Percentiles rank a stretch among this genome's conserved stretches.
These are phyloP conservation scores for Verticillium dahliae DNA, from an alignment of 2,329 filamentous ascomycete species.

Conservation along the genomic window DNA sequence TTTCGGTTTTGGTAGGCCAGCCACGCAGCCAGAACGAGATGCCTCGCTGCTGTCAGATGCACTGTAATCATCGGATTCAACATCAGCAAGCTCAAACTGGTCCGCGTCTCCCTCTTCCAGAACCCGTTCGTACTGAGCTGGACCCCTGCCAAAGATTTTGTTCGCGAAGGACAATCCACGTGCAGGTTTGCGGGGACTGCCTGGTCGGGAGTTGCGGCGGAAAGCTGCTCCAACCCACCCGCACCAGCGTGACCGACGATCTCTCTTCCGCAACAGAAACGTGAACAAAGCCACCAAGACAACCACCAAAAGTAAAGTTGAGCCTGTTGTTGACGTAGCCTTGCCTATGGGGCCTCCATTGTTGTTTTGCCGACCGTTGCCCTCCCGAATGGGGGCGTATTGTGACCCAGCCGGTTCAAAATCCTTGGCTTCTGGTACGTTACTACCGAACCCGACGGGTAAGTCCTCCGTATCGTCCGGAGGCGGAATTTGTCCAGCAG, in stretches of 20 bases:
- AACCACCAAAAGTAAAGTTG: slow-evolving; percentile 71
- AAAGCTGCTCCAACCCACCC: slow-evolving; percentile 41
- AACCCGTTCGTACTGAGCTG: slow-evolving; percentile 70
- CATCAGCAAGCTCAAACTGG: slow-evolving; percentile 71
- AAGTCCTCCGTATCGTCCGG: slow-evolving; percentile 37
- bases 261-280: slow-evolving; percentile 74
- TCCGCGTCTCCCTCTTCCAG: slow-evolving; percentile 70
- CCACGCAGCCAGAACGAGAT: slow-evolving; percentile 50
- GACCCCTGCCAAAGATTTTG: slow-evolving; percentile 59
- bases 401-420: slow-evolving; percentile 76
- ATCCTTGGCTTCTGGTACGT: slow-evolving; percentile 61
- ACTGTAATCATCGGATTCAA: slow-evolving; percentile 58
- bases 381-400: slow-evolving; percentile 31
- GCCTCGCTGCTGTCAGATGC: slow-evolving; percentile 56
- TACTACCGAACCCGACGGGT: slow-evolving; percentile 90
- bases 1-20: slow-evolving; percentile 63
- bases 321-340: slow-evolving; percentile 61
- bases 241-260: slow-evolving; percentile 59
- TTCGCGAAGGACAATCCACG: slow-evolving; percentile 46
- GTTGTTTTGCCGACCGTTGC: slow-evolving; percentile 47
- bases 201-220: slow-evolving; percentile 32
- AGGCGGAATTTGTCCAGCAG: slow-evolving; percentile 77
- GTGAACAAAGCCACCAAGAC: slow-evolving; percentile 61
- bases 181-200: slow-evolving; percentile 38
- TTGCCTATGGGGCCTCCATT: slow-evolving; percentile 57